phyloP scores from a whole-genome alignment of 306 rosid species.

The Corylus americana region DNA sequence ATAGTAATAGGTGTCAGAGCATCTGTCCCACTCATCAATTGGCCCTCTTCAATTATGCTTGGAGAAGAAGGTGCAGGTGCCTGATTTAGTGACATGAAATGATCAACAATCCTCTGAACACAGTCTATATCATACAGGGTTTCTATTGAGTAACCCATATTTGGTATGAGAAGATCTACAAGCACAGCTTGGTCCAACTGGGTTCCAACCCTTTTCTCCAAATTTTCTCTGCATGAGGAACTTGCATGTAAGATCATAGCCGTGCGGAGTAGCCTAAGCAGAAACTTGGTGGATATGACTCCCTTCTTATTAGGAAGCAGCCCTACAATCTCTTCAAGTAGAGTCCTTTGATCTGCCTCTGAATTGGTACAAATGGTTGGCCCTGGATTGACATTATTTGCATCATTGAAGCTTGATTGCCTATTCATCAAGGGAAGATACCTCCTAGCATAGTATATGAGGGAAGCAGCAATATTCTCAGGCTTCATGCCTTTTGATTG shows the following conservation, averaged over 20 bases:
- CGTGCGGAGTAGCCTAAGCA: conserved; percentile 64
- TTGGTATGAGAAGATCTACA: conserved; percentile 85
- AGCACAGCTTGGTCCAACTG: conserved; percentile 74
- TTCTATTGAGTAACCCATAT: conserved; percentile 73
- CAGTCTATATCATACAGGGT: conserved; percentile 86
- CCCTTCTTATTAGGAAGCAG: conserved; percentile 65
- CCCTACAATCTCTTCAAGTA: conserved; percentile 72
- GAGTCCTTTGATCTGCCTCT: conserved; percentile 67
- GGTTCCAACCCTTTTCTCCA: conserved; percentile 70
- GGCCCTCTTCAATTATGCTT: conserved; percentile 52
- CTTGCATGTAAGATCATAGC: conserved; percentile 65
- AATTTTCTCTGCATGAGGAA: conserved; percentile 50
- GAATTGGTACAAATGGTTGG: conserved; percentile 37
- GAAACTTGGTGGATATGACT: conserved; percentile 60
- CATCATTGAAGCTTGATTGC: conserved; percentile 49
- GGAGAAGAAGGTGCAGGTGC: conserved; percentile 51
- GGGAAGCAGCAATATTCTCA: conserved; percentile 60
- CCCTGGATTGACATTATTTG: conserved; percentile 36
- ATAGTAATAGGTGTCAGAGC: conserved; percentile 48
- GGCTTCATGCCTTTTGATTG: conserved; percentile 60
- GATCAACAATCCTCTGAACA: conserved; percentile 82
- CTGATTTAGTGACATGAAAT: conserved; percentile 61
- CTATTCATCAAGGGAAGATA: conserved; percentile 60
- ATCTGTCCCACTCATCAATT: conserved; percentile 45
- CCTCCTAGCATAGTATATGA: conserved; percentile 67